Evolutionary conservation across 176 grass and related monocot genomes (phyloP), one percentile per base, ranked within the genome.

Genomic region (Pontederia paniculata): DNA sequence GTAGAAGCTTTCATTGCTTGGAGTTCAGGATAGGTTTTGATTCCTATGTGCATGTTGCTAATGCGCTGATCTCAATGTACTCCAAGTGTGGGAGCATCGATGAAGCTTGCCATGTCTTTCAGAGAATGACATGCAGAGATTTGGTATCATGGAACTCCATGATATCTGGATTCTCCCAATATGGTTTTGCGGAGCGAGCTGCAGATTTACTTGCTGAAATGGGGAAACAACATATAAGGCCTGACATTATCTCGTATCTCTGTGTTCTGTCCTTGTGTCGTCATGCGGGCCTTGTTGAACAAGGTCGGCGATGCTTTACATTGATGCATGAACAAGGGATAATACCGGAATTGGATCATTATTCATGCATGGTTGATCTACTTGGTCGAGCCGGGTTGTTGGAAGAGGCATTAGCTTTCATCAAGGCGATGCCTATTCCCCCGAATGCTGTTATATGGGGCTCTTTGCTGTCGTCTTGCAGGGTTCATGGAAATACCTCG

Each of bases 11-110:
- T 63, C 83, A 87, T 51, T 63, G 70, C 57, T 42, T 81, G 19
- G 66, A 78, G 49, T 65, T 81, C 21, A 74, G 62, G 59, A 81
- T 81, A 78, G 83, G 83, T 68, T 87, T 81, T 49, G 61, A 54
- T 68, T 78, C 42, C 0, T 78, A 62, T 60, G 21, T 71, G 10
- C 78, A 81, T 78, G 74, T 87, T n/a, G 81, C 78, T 1, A 87
- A 81, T 68, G 70, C 83, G 63, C 12, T 78, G 31, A 81, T 87
- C 2, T 66, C 63, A 14, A 66, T 66, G 63, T 66, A 66, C 19
- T 48, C 63, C 52, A 66, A 66, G 28, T 66, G 49, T 66, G 63
- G 63, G 23, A 53, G 10, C 14, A 65, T 74, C 12, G 23, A 44
- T 28, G 74, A 60, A 68, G 64, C 70, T 50, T 19, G 12, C 25